Evolutionary conservation across 202 grass and related monocot genomes (phyloP), one percentile per base, ranked within the genome.

Genomic region (Zoysia matrella): DNA sequence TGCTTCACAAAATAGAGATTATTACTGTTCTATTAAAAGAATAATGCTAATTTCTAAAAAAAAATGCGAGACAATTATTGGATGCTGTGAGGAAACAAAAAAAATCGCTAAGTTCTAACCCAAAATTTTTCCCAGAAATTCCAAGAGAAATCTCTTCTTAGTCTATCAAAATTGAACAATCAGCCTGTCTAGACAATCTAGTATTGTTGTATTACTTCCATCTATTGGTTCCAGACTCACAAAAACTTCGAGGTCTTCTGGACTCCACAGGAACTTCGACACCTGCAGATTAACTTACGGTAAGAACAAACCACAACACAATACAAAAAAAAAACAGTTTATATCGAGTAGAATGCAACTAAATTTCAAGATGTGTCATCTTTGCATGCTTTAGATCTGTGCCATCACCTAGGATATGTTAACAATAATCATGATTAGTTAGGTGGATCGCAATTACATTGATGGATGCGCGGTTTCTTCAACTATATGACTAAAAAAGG

Each of bases 161-260:
- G 52, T 72, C 88, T 90, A 87, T 80, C 84, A 86, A 90, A 90
- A 90, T 86, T 83, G 70, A 76, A 83, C 75, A 76, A 82, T 65
- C 70, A 80, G 79, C 73, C 76, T 79, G 84, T 74, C 84, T 82
- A 82, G 6, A 65, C 80, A 47, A 49, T 64, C 78, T 71, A 67
- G 63, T 90, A 83, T 76, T 83, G 76, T 79, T 71, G 63, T 76
- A 83, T 71, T 61, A 80, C 63, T 78, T 75, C 63, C 75, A 71
- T 30, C 65, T 80, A 90, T 83, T 74, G 50, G 65, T 80, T 82
- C 75, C 7, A 65, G 64, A 65, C 80, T 86, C 70, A n/a, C 63
- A 90, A 90, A 86, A 83, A 30, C 62, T 70, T 72, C 12, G 54
- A 30, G 14, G 10, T 83, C 80, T 79, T 75, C 80, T 60, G 65